Evolutionary conservation across 345 rosid species (phyloP), one percentile per base, ranked within the genome.

Genomic region (Euphorbia pulcherrima): DNA sequence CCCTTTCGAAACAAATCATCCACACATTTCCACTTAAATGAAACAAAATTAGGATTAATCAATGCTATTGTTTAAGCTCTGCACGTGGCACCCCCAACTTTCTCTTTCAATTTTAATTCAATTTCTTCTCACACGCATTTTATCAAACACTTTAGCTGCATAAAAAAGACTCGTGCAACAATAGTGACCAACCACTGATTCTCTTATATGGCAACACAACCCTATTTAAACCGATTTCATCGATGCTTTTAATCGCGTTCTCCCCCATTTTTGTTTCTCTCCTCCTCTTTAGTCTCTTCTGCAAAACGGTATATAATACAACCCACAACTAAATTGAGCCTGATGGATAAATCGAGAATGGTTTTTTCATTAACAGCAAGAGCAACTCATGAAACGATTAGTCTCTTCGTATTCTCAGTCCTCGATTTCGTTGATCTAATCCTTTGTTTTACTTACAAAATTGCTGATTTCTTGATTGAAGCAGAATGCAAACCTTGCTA

Each of bases 401-500:
- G 99, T 80, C 87, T 95, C 84, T 10, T 90, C 20, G 93, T 92
- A 55, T 95, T 92, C 74, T 86, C 83, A 41, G 47, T 87, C 58
- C 88, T 95, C 0, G 99, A 95, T 86, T 76, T 95, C 27, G 67
- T 95, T 28, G 97, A 95, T 78, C 56, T 73, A 51, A 55, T 81
- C 17, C 81, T 95, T 3, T 95, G 99, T 72, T 69, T 82, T 8
- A 51, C 75, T n/a, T 95, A 84, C 88, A 95, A 86, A 81, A 77
- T 79, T 12, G 87, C 74, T 0, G 97, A 95, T 67, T 88, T 88
- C 80, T 61, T 86, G 69, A 73, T 87, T 12, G 97, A 95, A 80
- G 87, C 96, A 11, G 93, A 92, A 64, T 86, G 96, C 90, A 86
- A 83, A 82, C 88, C 92, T 23, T 88, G 97, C 74, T 89, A 88